Base-by-base conservation (phyloP, 1,284 basidiomycete species). In the Melampsora larici-populina region DNA sequence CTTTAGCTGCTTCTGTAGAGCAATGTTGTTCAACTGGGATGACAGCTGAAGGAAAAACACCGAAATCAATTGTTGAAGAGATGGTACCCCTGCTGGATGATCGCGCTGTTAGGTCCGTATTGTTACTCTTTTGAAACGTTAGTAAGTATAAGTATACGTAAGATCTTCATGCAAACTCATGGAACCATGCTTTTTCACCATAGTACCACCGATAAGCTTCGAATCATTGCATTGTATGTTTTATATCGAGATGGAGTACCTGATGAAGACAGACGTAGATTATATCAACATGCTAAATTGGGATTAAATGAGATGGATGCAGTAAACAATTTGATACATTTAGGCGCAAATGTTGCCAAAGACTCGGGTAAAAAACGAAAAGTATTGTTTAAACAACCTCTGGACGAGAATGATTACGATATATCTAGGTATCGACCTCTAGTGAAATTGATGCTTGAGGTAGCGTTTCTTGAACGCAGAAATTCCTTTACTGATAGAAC, bases 21-120 rank as follows among this genome's bases (percentile, higher is more conserved):
- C 96, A 78, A 36, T 78, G 90, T 83, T 97, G 93, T 82, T 92
- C 95, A 0, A 98, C 95, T 1, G 94, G 94, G 7, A 82, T 91
- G 62, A 97, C 92, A 1, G 86, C 91, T 0, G 92, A 96, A 81
- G 94, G 93, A 0, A 96, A 96, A 85, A 87, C 89, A 29, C 95
- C 95, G 0, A 97, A 96, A 83, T 89, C 89, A 0, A 86, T 99
- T 4, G 94, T 99, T 0, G 97, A 99, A 84, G 94, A 99, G 84
- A 98, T 99, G 95, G 96, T 99, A 0, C 94, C 96, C 0, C 85
- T 99, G 33, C 86, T 99, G 40, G 97, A 97, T 83, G 91, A 92
- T 83, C 87, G 89, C 65, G 88, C 91, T 29, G 89, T 98, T 36
- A 70, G 68, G 75, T 78, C 24, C 33, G 75, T 65, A 36, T 58